Evolutionary conservation across 345 rosid genomes (phyloP).

Genomic region (Brassica cretica): DNA sequence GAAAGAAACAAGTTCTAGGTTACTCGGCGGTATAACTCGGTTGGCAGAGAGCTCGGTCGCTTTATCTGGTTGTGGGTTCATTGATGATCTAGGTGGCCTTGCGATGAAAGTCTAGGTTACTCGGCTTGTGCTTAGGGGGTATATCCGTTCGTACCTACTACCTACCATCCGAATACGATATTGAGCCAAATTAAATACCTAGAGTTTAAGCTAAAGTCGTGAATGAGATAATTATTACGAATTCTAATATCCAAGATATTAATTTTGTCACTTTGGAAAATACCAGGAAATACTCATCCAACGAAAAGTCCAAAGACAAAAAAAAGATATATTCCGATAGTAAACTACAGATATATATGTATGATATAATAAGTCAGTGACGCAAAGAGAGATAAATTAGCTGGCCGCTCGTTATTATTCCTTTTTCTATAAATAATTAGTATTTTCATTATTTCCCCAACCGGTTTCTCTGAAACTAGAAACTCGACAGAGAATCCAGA

Average conservation of each 20-base stretch:
- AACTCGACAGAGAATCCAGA: conserved; percentile 40
- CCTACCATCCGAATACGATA: neutral
- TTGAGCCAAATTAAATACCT: neutral
- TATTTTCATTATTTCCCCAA: conserved; percentile 22
- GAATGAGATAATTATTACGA: neutral
- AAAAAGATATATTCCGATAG: neutral
- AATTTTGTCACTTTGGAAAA: neutral
- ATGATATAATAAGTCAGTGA: conserved; percentile 34
- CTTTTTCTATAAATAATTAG: neutral
- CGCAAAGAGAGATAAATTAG: conserved; percentile 47
- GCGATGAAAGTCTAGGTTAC: no score
- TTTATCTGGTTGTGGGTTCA: no score
- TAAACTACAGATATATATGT: neutral
- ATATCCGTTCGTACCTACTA: neutral
- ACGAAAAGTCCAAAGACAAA: neutral
- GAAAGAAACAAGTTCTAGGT: neutral
- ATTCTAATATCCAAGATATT: neutral
- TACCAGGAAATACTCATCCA: neutral
- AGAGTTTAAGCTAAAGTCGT: neutral
- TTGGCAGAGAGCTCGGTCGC: no score
- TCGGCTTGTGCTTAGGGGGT: neutral
- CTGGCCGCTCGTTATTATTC: conserved; percentile 69
- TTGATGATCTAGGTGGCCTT: no score
- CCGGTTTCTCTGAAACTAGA: conserved; percentile 47
- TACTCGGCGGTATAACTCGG: no score